These are phyloP conservation scores for Saururus chinensis DNA, from an alignment of 164 flowering plant species.

Conservation along the genomic window DNA sequence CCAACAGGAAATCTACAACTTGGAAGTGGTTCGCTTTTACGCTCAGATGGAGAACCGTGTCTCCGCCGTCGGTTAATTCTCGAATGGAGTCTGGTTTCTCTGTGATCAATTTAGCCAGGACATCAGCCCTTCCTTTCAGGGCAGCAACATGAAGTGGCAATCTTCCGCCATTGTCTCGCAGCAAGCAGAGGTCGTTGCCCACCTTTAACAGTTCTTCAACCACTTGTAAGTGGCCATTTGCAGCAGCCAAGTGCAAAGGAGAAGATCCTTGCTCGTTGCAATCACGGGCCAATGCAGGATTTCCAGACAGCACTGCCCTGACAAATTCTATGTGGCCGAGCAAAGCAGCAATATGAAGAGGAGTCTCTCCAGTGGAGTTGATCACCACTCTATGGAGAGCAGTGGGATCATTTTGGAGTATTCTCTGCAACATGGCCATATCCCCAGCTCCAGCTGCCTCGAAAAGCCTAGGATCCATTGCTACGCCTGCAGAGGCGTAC, in stretches of 20 bases:
- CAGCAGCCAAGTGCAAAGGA: conserved; percentile 6
- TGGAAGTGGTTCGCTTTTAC: conserved; percentile 4
- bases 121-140: neutral
- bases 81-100: neutral
- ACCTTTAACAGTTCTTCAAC: neutral
- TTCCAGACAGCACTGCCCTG: neutral
- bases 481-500: too few species aligned
- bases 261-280: neutral
- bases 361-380: neutral
- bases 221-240: neutral
- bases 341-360: neutral
- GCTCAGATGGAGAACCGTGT: conserved; percentile 1
- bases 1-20: neutral
- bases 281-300: neutral
- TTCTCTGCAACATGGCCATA: neutral
- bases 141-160: conserved; percentile 7
- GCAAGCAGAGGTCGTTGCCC: neutral
- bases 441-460: neutral
- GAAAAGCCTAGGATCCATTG: neutral
- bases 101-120: neutral
- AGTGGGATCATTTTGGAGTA: neutral
- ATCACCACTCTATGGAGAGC: neutral
- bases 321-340: neutral
- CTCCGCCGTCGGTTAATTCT: neutral
- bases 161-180: neutral